A percentile compares a stretch with the other conserved stretches of the same genome.
These are phyloP conservation scores for Chaetomiaceae sp. DNA, from an alignment of 2,329 filamentous ascomycete species.

Conservation along the genomic window DNA sequence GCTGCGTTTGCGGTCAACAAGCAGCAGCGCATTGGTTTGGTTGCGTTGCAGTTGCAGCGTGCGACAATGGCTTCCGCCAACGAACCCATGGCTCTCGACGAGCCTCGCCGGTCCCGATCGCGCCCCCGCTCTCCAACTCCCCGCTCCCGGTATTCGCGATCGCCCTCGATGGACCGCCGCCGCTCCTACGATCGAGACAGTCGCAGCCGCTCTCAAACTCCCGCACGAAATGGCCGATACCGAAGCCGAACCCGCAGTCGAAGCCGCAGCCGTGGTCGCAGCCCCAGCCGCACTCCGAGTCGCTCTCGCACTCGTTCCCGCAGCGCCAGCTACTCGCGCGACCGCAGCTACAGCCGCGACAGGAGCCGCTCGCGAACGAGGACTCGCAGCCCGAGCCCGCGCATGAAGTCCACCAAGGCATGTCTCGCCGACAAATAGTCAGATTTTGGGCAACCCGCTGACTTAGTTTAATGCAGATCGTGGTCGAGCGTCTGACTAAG, in stretches of 20 bases:
- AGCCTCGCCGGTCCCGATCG: conserved; percentile 16
- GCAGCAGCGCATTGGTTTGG: not conserved
- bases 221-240: conserved; percentile 36
- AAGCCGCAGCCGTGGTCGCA: conserved; percentile 31
- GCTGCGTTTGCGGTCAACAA: not conserved
- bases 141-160: conserved; percentile 26
- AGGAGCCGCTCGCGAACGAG: conserved; percentile 31
- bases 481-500: conserved; percentile 92
- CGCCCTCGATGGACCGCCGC: conserved; percentile 28
- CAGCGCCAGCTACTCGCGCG: conserved; percentile 33
- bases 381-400: conserved; percentile 37
- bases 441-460: not conserved
- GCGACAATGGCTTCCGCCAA: conserved; percentile 20
- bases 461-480: conserved; percentile 56
- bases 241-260: conserved; percentile 31
- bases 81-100: conserved; percentile 18
- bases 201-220: conserved; percentile 29
- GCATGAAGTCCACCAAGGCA: conserved; percentile 51
- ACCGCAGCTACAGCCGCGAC: conserved; percentile 32
- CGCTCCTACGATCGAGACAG: conserved; percentile 21
- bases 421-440: conserved; percentile 14
- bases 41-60: not conserved
- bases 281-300: conserved; percentile 29
- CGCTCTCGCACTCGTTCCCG: conserved; percentile 28
- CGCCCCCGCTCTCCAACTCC: conserved; percentile 22